A percentile compares a stretch with the other conserved stretches of the same genome.
These are phyloP conservation scores for Orbilia javanica DNA, from an alignment of 2,329 filamentous ascomycete genomes.

Conservation along the genomic window DNA sequence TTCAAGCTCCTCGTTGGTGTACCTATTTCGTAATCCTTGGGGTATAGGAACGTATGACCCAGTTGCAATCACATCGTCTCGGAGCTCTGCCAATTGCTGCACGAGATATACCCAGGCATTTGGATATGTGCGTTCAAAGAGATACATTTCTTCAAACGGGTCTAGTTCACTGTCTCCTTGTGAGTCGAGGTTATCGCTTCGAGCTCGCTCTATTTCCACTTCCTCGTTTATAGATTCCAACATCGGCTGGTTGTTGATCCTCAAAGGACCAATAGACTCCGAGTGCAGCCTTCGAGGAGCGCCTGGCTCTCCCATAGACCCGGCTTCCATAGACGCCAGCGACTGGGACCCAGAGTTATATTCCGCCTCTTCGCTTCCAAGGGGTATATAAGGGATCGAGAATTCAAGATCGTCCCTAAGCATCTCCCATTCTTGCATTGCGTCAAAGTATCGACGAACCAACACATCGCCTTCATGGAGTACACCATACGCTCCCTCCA, in stretches of 20 bases:
- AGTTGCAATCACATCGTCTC: not conserved
- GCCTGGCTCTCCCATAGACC: not conserved
- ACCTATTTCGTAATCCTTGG: slow-evolving; percentile 10
- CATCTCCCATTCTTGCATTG: not conserved
- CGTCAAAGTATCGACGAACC: not conserved
- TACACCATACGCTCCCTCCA: not conserved
- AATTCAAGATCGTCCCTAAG: not conserved
- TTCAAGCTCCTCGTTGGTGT: slow-evolving; percentile 17
- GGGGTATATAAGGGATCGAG: not conserved
- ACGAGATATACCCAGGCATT: not conserved
- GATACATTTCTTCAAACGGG: slow-evolving; percentile 18
- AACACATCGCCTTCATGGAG: not conserved
- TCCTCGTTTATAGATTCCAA: not conserved
- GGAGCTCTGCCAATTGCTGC: not conserved
- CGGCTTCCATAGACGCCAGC: not conserved
- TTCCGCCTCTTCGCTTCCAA: too few relatives aligned
- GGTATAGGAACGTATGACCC: slow-evolving; percentile 32
- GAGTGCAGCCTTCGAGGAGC: not conserved
- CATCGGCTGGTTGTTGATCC: not conserved
- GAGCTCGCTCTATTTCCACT: not conserved
- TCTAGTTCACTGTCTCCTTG: not conserved
- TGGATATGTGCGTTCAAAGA: slow-evolving; percentile 11
- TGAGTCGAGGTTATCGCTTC: not conserved
- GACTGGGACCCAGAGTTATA: not conserved
- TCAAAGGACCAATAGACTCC: not conserved